phyloP scores from a whole-genome alignment of 192 early-diverging fungal genomes.

The Phlyctochytrium arcticum region DNA sequence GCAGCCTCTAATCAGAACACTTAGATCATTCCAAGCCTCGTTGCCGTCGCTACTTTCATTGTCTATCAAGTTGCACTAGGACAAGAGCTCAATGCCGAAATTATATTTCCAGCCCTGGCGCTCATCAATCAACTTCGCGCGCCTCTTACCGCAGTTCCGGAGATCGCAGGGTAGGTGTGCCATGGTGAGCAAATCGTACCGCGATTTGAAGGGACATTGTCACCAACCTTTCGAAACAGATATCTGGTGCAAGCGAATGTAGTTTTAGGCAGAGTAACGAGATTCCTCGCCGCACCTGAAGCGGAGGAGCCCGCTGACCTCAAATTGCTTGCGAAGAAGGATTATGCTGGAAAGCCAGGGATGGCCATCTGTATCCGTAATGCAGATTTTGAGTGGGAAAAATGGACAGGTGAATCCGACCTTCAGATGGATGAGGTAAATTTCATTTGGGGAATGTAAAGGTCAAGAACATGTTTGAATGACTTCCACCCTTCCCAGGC shows the following conservation, averaged over 20 bases:
- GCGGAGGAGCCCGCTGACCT: slow-evolving; percentile 3
- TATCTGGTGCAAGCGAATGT: background rate
- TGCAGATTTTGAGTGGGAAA: background rate
- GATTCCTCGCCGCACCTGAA: background rate
- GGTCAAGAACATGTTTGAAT: too few species aligned
- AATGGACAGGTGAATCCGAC: background rate
- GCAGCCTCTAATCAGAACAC: too few species aligned
- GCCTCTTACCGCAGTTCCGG: slow-evolving; percentile 19
- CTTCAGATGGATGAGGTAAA: background rate
- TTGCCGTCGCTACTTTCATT: slow-evolving; percentile 16
- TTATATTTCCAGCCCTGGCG: slow-evolving; percentile 60
- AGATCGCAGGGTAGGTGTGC: background rate
- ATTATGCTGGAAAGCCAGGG: background rate
- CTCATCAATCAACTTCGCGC: slow-evolving; percentile 54
- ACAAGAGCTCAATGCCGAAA: slow-evolving; percentile 29
- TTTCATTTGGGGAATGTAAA: background rate
- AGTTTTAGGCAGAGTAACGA: background rate
- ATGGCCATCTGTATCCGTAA: background rate
- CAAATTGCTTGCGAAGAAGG: background rate
- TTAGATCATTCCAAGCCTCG: background rate
- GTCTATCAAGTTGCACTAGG: slow-evolving; percentile 15
- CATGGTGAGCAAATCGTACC: too few species aligned
- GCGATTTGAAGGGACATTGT: too few species aligned
- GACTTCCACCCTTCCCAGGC: too few species aligned
- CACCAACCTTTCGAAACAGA: too few species aligned